Percentiles rank a stretch among this genome's conserved stretches.
phyloP scores from a whole-genome alignment of 495 filamentous ascomycete species.

The Xylaria acuta region DNA sequence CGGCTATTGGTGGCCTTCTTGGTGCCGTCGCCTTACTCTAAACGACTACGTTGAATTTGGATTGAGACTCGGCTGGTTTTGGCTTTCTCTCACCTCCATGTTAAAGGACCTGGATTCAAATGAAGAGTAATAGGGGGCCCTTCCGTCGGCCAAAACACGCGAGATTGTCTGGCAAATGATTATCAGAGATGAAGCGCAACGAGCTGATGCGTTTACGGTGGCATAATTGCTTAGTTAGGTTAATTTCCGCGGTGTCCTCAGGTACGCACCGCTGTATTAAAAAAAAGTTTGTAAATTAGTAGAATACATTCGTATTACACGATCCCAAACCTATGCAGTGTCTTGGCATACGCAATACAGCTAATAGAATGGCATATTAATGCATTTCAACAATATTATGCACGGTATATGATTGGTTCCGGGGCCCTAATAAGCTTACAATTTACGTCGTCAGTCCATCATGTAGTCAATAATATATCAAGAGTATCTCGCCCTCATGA shows the following conservation, averaged over 20 bases:
- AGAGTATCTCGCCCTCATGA: too few species aligned
- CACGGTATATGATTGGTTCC: too few species aligned
- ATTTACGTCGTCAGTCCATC: too few species aligned
- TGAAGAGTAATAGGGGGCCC: not conserved
- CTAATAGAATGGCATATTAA: too few species aligned
- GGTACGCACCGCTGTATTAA: not conserved
- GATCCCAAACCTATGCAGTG: not conserved
- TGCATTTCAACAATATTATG: too few species aligned
- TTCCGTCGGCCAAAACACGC: not conserved
- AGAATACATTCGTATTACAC: not conserved
- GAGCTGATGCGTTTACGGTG: not conserved
- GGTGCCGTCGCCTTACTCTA: constrained; percentile 18
- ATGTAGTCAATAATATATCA: too few species aligned
- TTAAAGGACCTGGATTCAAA: not conserved
- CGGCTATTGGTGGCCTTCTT: constrained; percentile 8
- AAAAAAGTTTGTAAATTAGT: not conserved
- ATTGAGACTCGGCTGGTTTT: not conserved
- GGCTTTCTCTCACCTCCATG: not conserved
- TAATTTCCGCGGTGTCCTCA: not conserved
- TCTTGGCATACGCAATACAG: too few species aligned
- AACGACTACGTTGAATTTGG: not conserved
- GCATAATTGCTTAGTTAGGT: not conserved
- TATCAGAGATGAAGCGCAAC: not conserved
- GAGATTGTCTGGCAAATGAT: too few species aligned
- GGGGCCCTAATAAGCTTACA: too few species aligned